Percentiles rank a stretch among this genome's conserved stretches.
Evolutionary conservation across 192 early-diverging fungal genomes (phyloP).

Genomic region (Chytriomyces sp.): DNA sequence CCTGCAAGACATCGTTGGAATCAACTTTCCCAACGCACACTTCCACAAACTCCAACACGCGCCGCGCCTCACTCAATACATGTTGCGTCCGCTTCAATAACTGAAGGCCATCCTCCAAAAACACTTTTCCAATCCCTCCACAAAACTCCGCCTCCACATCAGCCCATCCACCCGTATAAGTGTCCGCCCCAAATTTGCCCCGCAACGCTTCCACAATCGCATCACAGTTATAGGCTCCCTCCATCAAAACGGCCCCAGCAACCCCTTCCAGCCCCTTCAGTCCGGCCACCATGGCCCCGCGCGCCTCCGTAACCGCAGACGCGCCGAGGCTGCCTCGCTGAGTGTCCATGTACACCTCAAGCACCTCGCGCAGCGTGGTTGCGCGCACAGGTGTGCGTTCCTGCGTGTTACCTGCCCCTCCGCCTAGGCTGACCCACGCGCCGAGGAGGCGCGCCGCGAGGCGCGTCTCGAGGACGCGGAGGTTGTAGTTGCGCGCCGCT

Average conservation of each 20-base stretch:
- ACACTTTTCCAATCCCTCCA: constrained; percentile 33
- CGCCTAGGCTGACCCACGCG: background rate
- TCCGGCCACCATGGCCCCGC: background rate
- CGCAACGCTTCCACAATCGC: constrained; percentile 37
- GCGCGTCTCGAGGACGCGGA: constrained; percentile 90
- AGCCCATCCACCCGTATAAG: constrained; percentile 27
- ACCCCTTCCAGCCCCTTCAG: constrained; percentile 15
- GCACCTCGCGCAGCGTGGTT: constrained; percentile 42
- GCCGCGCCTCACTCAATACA: constrained; percentile 76
- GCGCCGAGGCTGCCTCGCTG: background rate
- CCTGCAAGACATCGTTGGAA: constrained; percentile 31
- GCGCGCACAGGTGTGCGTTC: background rate
- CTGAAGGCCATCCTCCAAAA: constrained; percentile 64
- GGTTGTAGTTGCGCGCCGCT: constrained; percentile 87
- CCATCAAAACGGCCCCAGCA: constrained; percentile 30
- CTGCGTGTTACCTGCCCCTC: background rate
- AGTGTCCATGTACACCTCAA: constrained; percentile 23
- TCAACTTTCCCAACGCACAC: constrained; percentile 35
- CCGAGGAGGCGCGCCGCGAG: constrained; percentile 66
- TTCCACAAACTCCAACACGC: constrained; percentile 75
- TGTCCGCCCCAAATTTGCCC: constrained; percentile 21
- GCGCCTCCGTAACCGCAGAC: background rate
- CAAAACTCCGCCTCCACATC: constrained; percentile 38
- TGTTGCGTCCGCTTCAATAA: constrained; percentile 81
- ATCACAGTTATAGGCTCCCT: constrained; percentile 34